Percentiles rank a stretch among this genome's conserved stretches.
These are phyloP conservation scores for Candida quercuum DNA, from an alignment of 805 yeast species.

Conservation along the genomic window DNA sequence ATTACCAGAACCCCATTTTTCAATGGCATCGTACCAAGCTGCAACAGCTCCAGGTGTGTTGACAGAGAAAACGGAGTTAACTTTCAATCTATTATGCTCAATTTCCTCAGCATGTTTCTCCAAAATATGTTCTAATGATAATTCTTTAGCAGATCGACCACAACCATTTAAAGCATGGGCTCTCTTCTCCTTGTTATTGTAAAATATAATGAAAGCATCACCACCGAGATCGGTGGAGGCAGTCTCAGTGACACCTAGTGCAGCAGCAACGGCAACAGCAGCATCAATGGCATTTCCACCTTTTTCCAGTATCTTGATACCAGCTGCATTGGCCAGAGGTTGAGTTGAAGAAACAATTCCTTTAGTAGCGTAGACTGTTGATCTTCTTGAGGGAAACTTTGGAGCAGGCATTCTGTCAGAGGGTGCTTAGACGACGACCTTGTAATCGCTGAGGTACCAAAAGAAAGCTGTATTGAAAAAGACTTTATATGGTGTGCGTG, in stretches of 20 bases:
- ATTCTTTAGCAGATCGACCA: conserved; percentile 56
- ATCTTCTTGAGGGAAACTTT: conserved; percentile 52
- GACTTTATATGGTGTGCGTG: too few relatives aligned
- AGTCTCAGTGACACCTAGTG: conserved; percentile 51
- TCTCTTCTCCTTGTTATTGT: conserved; percentile 40
- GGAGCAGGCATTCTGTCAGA: conserved; percentile 9
- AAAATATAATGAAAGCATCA: conserved; percentile 61
- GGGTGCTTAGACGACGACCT: too few relatives aligned
- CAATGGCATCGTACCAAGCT: conserved; percentile 70
- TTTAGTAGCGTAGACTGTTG: conserved; percentile 65
- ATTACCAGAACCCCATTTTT: conserved; percentile 68
- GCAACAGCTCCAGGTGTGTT: conserved; percentile 80
- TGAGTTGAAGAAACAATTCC: conserved; percentile 76
- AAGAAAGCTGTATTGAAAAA: too few relatives aligned
- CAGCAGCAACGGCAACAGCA: conserved; percentile 54
- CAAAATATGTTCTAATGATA: conserved; percentile 43
- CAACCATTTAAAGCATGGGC: conserved; percentile 72
- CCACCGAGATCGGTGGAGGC: conserved; percentile 63
- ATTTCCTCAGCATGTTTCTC: conserved; percentile 35
- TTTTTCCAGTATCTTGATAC: conserved; percentile 52
- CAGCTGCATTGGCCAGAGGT: conserved; percentile 74
- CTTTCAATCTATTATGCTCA: conserved; percentile 43
- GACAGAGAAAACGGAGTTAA: conserved; percentile 49
- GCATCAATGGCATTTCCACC: conserved; percentile 78
- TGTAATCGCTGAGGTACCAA: too few relatives aligned